phyloP scores from a whole-genome alignment of 2,329 filamentous ascomycete genomes.

The Didymella segeticola region DNA sequence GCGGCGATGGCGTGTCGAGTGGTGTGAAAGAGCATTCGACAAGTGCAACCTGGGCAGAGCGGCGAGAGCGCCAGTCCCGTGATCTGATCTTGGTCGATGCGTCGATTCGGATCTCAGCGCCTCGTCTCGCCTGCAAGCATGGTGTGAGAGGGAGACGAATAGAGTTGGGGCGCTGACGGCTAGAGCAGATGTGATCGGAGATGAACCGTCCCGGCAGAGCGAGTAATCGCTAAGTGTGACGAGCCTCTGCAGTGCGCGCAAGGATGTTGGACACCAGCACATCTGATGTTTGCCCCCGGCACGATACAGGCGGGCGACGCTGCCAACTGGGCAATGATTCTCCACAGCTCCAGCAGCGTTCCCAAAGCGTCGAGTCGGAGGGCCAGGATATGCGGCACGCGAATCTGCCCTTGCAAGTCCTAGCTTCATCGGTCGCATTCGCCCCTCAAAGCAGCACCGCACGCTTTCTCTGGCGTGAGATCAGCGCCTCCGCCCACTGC shows the following conservation, averaged over 20 bases:
- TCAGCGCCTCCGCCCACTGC: slow-evolving; percentile 10
- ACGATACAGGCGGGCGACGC: slow-evolving; percentile 9
- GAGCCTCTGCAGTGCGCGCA: slow-evolving; percentile 20
- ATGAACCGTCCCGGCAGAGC: slow-evolving; percentile 43
- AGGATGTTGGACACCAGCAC: slow-evolving; percentile 16
- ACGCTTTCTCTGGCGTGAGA: slow-evolving; percentile 19
- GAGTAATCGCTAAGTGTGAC: slow-evolving; percentile 24
- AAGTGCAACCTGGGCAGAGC: slow-evolving; percentile 35
- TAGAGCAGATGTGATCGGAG: slow-evolving; percentile 49
- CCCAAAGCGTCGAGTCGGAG: slow-evolving; percentile 18
- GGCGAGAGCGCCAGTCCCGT: slow-evolving; percentile 34
- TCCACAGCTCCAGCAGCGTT: slow-evolving; percentile 18
- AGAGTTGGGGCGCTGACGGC: slow-evolving; percentile 19
- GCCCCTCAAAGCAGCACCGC: slow-evolving; percentile 16
- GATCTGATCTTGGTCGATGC: slow-evolving; percentile 32
- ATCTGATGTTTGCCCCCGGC: slow-evolving; percentile 18
- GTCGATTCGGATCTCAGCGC: slow-evolving; percentile 30
- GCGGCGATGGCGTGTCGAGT: slow-evolving; percentile 19
- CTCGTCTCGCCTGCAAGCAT: slow-evolving; percentile 29
- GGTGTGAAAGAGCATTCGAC: slow-evolving; percentile 26
- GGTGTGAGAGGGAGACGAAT: slow-evolving; percentile 35
- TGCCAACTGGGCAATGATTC: slow-evolving; percentile 20
- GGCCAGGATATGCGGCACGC: slow-evolving; percentile 34
- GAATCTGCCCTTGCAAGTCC: slow-evolving; percentile 26
- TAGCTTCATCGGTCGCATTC: slow-evolving; percentile 28